Base-by-base conservation (phyloP, 176 grass and related monocot species). In the Eleusine coracana region DNA sequence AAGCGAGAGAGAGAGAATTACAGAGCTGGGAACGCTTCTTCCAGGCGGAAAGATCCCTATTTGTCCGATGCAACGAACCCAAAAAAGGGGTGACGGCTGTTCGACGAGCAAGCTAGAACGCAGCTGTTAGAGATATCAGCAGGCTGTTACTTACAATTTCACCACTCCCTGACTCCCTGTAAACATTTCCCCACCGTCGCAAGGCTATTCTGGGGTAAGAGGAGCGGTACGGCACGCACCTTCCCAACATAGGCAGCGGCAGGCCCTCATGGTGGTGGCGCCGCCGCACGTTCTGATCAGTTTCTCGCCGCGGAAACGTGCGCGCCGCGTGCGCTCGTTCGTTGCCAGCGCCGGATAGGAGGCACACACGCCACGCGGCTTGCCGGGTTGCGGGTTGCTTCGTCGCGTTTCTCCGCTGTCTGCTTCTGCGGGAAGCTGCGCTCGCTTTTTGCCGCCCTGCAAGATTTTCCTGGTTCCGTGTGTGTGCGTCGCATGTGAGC, bases 401-500 rank as follows among this genome's bases (percentile, higher is more conserved):
- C 74, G 4, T 55, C 3, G 79, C 52, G 73, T 44, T 54, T 27
- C 56, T 58, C 25, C 67, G 27, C 16, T 67, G 74, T 73, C 49
- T 27, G 58, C 60, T 52, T 8, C 17, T 17, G 68, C 70, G 68
- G 34, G 44, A 36, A 29, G 38, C 15, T 3, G 11, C 25, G 2
- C 15, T 52, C 13, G 50, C 50, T 52, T 52, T 52, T 52, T 52
- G 50, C 50, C 14, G 49, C 50, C 15, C 15, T 46, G 44, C 44
- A 46, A 10, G 11, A 12, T 18, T 10, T 3, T 6, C 23, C 0
- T 10, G 3, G 12, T 38, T 38, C 68, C 11, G 16, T 45, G 72
- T 77, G 44, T 71, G 55, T 63, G 86, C 79, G 73, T 17, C 39
- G 86, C 73, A 72, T 87, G 86, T 77, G 80, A 74, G 37, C 72